A percentile compares a stretch with the other conserved stretches of the same genome.
phyloP scores from a whole-genome alignment of 805 yeast species.

The Gaillardinia entomophila region DNA sequence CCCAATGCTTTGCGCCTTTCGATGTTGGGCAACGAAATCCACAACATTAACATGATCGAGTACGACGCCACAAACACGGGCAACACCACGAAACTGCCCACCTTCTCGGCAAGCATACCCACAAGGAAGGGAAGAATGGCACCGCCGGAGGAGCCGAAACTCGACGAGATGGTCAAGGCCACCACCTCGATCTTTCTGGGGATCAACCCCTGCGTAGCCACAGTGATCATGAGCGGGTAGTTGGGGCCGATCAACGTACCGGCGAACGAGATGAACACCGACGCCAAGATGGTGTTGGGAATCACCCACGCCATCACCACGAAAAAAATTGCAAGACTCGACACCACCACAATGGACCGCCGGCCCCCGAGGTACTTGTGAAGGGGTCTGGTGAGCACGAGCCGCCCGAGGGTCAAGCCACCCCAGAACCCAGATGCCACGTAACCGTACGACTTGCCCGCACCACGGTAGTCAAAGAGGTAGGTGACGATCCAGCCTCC shows the following conservation, averaged over 20 bases:
- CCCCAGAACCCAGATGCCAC: conserved; percentile 69
- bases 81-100: conserved; percentile 45
- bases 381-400: conserved; percentile 39
- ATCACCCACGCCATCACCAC: conserved; percentile 45
- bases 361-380: conserved; percentile 39
- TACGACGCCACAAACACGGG: conserved; percentile 41
- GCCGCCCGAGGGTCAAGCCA: conserved; percentile 62
- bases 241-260: conserved; percentile 67
- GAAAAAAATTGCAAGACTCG: conserved; percentile 28
- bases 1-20: conserved; percentile 7
- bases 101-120: conserved; percentile 41
- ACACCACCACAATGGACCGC: conserved; percentile 34
- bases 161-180: conserved; percentile 46
- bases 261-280: conserved; percentile 40
- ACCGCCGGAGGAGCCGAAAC: conserved; percentile 56
- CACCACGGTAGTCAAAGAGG: conserved; percentile 50
- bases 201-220: conserved; percentile 33
- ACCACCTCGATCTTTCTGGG: conserved; percentile 49
- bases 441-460: conserved; percentile 46
- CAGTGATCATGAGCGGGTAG: conserved; percentile 48
- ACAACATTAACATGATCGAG: conserved; percentile 24
- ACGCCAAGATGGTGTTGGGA: conserved; percentile 38
- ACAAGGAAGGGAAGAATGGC: conserved; percentile 49
- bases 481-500: conserved; percentile 72
- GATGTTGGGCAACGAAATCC: conserved; percentile 38